Evolutionary conservation across 2,329 filamentous ascomycete species (phyloP).

Genomic region (Claviceps paspali): DNA sequence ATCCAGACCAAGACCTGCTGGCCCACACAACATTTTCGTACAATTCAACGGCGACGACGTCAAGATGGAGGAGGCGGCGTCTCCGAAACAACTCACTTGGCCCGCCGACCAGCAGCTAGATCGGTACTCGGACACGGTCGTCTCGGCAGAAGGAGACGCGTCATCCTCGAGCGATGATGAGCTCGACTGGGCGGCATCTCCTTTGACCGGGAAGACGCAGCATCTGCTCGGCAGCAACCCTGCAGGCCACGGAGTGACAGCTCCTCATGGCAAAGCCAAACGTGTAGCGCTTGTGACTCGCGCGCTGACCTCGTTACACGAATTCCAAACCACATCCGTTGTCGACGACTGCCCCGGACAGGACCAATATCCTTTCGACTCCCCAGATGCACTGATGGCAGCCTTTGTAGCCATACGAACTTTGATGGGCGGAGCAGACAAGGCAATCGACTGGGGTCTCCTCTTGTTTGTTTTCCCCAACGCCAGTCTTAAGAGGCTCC

Average conservation of each 20-base stretch:
- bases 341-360: background rate
- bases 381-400: slow-evolving; percentile 28
- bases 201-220: background rate
- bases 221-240: background rate
- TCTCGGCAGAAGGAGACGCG: background rate
- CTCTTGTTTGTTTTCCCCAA: slow-evolving; percentile 40
- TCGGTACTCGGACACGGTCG: background rate
- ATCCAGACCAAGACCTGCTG: slow-evolving; percentile 10
- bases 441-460: slow-evolving; percentile 45
- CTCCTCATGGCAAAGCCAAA: slow-evolving; percentile 9
- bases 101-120: slow-evolving; percentile 13
- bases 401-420: slow-evolving; percentile 43
- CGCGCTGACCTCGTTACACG: slow-evolving; percentile 14
- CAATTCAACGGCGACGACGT: slow-evolving; percentile 9
- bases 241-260: background rate
- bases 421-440: slow-evolving; percentile 44
- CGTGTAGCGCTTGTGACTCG: slow-evolving; percentile 16
- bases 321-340: background rate
- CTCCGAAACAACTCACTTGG: slow-evolving; percentile 10
- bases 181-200: background rate
- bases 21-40: slow-evolving; percentile 20
- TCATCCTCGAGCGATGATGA: slow-evolving; percentile 9
- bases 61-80: background rate
- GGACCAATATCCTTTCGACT: slow-evolving; percentile 6
- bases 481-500: slow-evolving; percentile 33